Base-by-base conservation (phyloP, 345 rosid genomes). In the Linum tenue region DNA sequence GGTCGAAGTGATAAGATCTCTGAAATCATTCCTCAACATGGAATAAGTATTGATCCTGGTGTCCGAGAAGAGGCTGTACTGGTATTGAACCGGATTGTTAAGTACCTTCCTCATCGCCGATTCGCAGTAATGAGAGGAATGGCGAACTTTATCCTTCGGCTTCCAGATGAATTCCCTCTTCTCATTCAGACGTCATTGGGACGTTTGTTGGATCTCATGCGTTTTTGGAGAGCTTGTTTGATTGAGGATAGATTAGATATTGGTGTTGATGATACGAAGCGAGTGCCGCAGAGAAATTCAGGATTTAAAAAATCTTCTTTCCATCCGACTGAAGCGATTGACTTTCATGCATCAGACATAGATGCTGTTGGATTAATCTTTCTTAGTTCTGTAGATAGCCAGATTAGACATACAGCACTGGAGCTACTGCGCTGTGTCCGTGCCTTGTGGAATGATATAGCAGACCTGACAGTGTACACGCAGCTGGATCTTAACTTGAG, bases 61-160 rank as follows among this genome's bases (percentile, higher is more conserved):
- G 99, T 94, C 44, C 99, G 99, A 58, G 99, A 90, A 78, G 99
- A 94, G 83, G 99, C 99, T 41, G 99, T 85, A 50, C 97, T 84
- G 78, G 96, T 90, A 22, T 77, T 94, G 85, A 94, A 88, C 80
- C 82, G 99, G 72, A 84, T 90, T 73, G 95, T 94, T 67, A 87
- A 88, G 69, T 83, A 76, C 75, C 91, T 90, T 76, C 92, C 96
- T 38, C 95, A 82, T 78, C 96, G 99, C 53, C 92, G 99, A 68
- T 86, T 88, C 79, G 91, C 97, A 70, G 99, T 94, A 67, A 90
- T 94, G 89, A 88, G 82, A 79, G 99, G 97, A 73, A 94, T 94
- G 99, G 96, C 96, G 61, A 94, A 88, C 82, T 94, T 94, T 78
- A 76, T 86, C 64, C 80, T 94, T 62, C 81, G 83, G 66, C 95